These are phyloP conservation scores for Cephaloascus fragrans DNA, from an alignment of 805 yeast genomes.

Conservation along the genomic window DNA sequence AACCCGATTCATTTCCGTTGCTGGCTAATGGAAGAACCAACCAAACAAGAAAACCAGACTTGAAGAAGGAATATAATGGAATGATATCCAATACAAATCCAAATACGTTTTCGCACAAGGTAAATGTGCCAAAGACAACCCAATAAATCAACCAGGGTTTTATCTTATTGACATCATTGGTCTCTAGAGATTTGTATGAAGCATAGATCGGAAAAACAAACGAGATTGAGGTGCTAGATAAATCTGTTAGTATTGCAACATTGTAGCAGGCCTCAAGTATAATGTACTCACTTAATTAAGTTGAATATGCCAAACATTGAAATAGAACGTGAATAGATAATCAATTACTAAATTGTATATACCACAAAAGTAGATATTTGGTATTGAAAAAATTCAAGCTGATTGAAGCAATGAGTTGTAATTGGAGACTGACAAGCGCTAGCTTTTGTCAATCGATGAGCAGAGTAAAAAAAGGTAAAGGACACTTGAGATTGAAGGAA, in stretches of 20 bases:
- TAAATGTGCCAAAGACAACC: conserved; percentile 44
- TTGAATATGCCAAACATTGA: background rate
- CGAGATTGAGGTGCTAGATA: conserved; percentile 23
- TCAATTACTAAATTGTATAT: too few species aligned
- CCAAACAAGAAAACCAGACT: conserved; percentile 47
- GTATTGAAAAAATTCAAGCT: too few species aligned
- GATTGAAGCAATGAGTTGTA: too few species aligned
- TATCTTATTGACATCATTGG: conserved; percentile 22
- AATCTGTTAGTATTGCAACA: too few species aligned
- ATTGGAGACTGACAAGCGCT: too few species aligned
- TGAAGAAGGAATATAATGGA: conserved; percentile 46
- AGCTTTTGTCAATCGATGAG: too few species aligned
- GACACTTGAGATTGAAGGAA: too few species aligned
- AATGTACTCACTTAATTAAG: background rate
- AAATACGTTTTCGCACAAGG: conserved; percentile 27
- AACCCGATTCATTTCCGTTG: conserved; percentile 4
- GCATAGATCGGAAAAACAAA: conserved; percentile 51
- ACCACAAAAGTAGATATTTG: too few species aligned
- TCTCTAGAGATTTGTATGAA: conserved; percentile 46
- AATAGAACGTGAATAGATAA: too few species aligned
- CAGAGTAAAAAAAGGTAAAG: too few species aligned
- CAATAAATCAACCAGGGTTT: conserved; percentile 44
- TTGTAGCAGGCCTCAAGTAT: background rate
- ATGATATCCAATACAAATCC: conserved; percentile 34
- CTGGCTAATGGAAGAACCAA: conserved; percentile 38